These are phyloP conservation scores for Aureobasidium melanogenum DNA, from an alignment of 2,329 filamentous ascomycete species.

Conservation along the genomic window DNA sequence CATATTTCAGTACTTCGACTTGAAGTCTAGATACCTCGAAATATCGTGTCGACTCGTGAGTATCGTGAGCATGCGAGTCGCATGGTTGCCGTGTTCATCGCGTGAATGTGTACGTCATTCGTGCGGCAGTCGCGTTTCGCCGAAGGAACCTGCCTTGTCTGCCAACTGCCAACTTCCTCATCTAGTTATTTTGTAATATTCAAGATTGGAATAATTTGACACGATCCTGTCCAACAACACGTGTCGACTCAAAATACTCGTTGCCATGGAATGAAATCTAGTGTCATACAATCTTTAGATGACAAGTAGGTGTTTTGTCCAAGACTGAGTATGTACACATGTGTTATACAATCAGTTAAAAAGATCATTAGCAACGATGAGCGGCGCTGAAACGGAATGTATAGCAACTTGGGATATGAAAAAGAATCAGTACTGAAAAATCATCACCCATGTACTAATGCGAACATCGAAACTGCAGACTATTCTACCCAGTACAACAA, in stretches of 20 bases:
- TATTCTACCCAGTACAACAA: background rate
- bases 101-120: constrained; percentile 2
- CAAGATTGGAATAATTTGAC: background rate
- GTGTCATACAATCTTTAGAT: too few relatives aligned
- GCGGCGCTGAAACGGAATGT: background rate
- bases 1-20: background rate
- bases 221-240: background rate
- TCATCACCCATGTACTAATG: background rate
- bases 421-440: background rate
- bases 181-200: background rate
- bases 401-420: too few relatives aligned
- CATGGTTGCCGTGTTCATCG: background rate
- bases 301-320: too few relatives aligned
- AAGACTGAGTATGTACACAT: background rate
- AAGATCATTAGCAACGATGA: background rate
- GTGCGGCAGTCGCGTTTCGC: background rate
- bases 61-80: background rate
- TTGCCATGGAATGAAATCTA: too few relatives aligned
- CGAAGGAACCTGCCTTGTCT: background rate
- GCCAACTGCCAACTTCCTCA: background rate
- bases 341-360: background rate
- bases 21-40: background rate
- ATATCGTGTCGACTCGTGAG: background rate
- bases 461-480: background rate
- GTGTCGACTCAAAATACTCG: background rate